Conservation (phyloP, 805 yeast genomes). For the Ogataea methanolica region DNA sequence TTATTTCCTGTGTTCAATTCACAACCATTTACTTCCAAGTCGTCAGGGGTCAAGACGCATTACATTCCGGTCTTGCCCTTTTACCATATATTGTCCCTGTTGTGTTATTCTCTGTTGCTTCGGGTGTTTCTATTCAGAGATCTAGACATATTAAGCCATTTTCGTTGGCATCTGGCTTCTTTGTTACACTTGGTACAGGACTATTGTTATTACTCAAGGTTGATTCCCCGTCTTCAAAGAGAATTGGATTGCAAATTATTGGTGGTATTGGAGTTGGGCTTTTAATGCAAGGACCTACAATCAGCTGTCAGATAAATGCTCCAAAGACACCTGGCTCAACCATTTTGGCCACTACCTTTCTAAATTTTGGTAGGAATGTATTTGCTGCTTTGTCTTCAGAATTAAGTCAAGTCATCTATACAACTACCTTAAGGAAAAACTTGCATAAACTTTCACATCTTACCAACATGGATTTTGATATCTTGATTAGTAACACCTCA, state of each 20-base stretch:
- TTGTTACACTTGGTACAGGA: slow-evolving; percentile 43
- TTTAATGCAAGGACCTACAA: slow-evolving; percentile 38
- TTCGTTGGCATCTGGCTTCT: slow-evolving; percentile 30
- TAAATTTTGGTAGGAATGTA: slow-evolving; percentile 40
- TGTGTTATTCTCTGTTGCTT: slow-evolving; percentile 33
- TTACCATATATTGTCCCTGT: slow-evolving; percentile 40
- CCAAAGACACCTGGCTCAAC: slow-evolving; percentile 48
- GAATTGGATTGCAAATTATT: slow-evolving; percentile 43
- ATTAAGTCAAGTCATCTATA: slow-evolving; percentile 38
- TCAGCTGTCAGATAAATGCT: slow-evolving; percentile 43
- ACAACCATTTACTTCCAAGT: slow-evolving; percentile 48
- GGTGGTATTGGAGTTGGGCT: slow-evolving; percentile 44
- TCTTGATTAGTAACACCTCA: neutral
- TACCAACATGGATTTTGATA: neutral
- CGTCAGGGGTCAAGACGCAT: slow-evolving; percentile 35
- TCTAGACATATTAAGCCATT: slow-evolving; percentile 39
- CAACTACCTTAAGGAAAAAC: slow-evolving; percentile 24
- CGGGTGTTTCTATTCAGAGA: slow-evolving; percentile 36
- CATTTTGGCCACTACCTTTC: slow-evolving; percentile 42
- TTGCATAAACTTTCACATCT: slow-evolving; percentile 4
- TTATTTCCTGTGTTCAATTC: slow-evolving; percentile 35
- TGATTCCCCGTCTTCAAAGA: slow-evolving; percentile 30
- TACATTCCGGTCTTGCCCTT: slow-evolving; percentile 41
- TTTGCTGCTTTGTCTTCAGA: slow-evolving; percentile 42
- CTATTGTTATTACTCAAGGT: slow-evolving; percentile 36